These are phyloP conservation scores for Diaporthe citri DNA, from an alignment of 2,329 filamentous ascomycete species.

Conservation along the genomic window DNA sequence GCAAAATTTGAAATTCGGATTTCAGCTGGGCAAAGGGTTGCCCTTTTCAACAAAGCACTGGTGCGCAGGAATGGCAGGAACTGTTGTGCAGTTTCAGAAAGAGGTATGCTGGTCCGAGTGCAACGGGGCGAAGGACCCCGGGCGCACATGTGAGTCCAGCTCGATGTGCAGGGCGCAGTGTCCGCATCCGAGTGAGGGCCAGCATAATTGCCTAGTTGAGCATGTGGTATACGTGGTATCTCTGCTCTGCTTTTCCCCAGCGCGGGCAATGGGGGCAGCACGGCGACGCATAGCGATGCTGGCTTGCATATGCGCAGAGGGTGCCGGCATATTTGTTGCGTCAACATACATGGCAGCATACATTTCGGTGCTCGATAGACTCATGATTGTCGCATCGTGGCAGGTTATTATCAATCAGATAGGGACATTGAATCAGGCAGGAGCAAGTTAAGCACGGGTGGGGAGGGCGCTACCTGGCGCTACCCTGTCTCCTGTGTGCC, in stretches of 20 bases:
- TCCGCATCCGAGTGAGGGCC: not conserved
- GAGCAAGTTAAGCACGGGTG: constrained; percentile 8
- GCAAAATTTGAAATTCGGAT: constrained; percentile 7
- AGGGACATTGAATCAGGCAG: constrained; percentile 16
- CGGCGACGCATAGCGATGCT: not conserved
- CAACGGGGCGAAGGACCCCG: not conserved
- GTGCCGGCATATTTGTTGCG: constrained; percentile 17
- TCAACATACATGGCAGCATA: constrained; percentile 3
- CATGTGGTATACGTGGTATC: constrained; percentile 6
- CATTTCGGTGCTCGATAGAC: not conserved
- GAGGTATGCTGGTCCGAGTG: constrained; percentile 21
- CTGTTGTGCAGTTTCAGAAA: constrained; percentile 7
- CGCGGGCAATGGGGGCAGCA: not conserved
- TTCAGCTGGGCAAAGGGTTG: not conserved
- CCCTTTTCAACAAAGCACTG: constrained; percentile 28
- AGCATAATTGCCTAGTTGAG: not conserved
- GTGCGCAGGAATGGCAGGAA: not conserved
- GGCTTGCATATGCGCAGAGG: constrained; percentile 14
- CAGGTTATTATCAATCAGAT: not conserved
- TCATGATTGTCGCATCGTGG: not conserved
- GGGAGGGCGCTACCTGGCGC: not conserved
- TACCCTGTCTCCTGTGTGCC: no score
- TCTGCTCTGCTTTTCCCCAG: not conserved
- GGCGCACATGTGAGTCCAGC: not conserved
- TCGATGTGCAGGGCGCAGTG: not conserved